Evolutionary conservation across 1,284 basidiomycete genomes (phyloP).

Genomic region (Xerocomus minutiporus): DNA sequence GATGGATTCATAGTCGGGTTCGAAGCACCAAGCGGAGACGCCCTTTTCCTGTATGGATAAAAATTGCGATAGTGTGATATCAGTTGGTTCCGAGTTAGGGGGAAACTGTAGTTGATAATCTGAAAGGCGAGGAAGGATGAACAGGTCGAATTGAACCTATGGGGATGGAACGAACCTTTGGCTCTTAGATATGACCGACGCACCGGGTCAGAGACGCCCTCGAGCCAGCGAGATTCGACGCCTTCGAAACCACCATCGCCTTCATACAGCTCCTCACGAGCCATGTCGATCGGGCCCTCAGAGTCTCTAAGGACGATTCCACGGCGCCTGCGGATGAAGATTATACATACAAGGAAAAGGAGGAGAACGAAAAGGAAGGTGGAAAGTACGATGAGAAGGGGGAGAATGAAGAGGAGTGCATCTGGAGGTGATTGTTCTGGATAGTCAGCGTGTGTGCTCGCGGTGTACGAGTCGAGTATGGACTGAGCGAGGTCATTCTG

Average conservation of each 20-base stretch:
- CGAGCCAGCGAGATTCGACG: conserved; percentile 91
- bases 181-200: conserved; percentile 78
- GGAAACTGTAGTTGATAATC: conserved; percentile 90
- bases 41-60: conserved; percentile 97
- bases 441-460: conserved; percentile 11
- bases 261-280: conserved; percentile 82
- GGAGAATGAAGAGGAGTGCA: conserved; percentile 79
- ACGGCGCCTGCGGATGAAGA: conserved; percentile 76
- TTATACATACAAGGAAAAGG: conserved; percentile 82
- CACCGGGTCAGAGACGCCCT: conserved; percentile 67
- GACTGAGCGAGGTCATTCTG: conserved; percentile 25
- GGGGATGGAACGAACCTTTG: conserved; percentile 61
- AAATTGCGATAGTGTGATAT: conserved; percentile 95
- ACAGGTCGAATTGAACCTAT: conserved; percentile 2
- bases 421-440: conserved; percentile 39
- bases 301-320: conserved; percentile 81
- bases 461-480: conserved; percentile 21
- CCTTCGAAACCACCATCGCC: conserved; percentile 90
- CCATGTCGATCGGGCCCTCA: conserved; percentile 92
- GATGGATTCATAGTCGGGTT: conserved; percentile 93
- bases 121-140: conserved; percentile 33
- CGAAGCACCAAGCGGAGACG: conserved; percentile 95
- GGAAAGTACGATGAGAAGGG: conserved; percentile 87
- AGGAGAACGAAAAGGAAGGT: conserved; percentile 91
- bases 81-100: conserved; percentile 88